Base-by-base conservation (phyloP, 768 basidiomycete genomes). In the Tylopilus felleus region DNA sequence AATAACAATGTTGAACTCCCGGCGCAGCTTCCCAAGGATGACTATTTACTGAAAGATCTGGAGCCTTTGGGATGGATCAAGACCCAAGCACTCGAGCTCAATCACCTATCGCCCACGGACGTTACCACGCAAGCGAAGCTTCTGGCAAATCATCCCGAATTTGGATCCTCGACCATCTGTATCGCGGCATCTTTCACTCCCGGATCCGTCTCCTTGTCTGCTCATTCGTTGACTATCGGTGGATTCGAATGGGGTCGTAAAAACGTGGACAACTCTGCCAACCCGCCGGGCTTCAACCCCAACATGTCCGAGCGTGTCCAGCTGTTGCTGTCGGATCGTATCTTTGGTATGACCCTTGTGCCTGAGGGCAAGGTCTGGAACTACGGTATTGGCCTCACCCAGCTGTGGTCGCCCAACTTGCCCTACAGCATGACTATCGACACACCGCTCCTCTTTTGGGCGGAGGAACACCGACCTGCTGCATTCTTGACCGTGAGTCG, bases 161-260 rank as follows among this genome's bases (percentile, higher is more conserved):
- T 90, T 85, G 90, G 90, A 55, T 90, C 94, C 7, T 89, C 90
- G 28, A 91, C 93, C 2, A 93, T 98, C 62, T 96, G 96, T 66
- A 74, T 99, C 59, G 90, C 95, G 3, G 86, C 88, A 25, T 94
- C 97, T 22, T 99, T 99, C 75, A 98, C 97, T 3, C 97, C 97
- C 2, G 97, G 97, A 51, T 98, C 95, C 4, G 93, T 98, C 27
- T 98, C 95, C 21, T 74, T 99, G 39, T 94, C 93, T 23, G 88
- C 96, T 0, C 95, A 98, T 75, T 90, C 86, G 29, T 75, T 98
- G 47, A 87, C 88, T 5, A 85, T 96, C 9, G 83, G 88, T 55
- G 97, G 96, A 16, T 98, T 98, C 68, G 97, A 99, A 65, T 98
- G 95, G 95, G 96, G 95, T 39, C 78, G 96, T 62, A 98, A 97